Evolutionary conservation across 768 basidiomycete genomes (phyloP).

Genomic region (Postia placenta): DNA sequence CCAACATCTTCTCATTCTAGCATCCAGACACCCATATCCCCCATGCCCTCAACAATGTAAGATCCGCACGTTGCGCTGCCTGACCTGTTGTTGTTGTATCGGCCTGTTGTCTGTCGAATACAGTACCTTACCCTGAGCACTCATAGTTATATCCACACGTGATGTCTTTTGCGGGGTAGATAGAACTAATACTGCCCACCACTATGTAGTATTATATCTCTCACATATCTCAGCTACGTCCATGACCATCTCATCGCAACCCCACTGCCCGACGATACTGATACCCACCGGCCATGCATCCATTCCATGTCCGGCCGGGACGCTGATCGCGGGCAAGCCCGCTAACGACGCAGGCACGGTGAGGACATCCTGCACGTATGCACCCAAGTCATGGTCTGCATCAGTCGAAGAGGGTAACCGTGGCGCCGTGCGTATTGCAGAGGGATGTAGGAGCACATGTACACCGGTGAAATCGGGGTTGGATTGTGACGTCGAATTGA

Average conservation of each 20-base stretch:
- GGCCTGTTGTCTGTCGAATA: neutral
- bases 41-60: no score
- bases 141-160: no score
- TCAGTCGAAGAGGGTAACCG: slow-evolving; percentile 27
- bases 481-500: neutral
- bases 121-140: neutral
- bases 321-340: slow-evolving; percentile 75
- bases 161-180: no score
- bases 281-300: slow-evolving; percentile 81
- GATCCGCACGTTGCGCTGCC: no score
- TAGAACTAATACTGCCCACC: no score
- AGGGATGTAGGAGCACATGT: slow-evolving; percentile 83
- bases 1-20: slow-evolving; percentile 1
- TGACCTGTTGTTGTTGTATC: neutral
- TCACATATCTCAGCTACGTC: slow-evolving; percentile 38
- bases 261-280: slow-evolving; percentile 87
- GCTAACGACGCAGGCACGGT: slow-evolving; percentile 91
- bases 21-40: neutral
- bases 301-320: slow-evolving; percentile 47
- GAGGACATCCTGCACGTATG: slow-evolving; percentile 87
- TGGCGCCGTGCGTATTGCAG: slow-evolving; percentile 84
- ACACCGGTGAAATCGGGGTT: slow-evolving; percentile 31
- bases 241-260: slow-evolving; percentile 57
- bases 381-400: slow-evolving; percentile 29
- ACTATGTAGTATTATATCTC: no score